Evolutionary conservation across 306 rosid species (phyloP).

Genomic region (Vigna hirtella): DNA sequence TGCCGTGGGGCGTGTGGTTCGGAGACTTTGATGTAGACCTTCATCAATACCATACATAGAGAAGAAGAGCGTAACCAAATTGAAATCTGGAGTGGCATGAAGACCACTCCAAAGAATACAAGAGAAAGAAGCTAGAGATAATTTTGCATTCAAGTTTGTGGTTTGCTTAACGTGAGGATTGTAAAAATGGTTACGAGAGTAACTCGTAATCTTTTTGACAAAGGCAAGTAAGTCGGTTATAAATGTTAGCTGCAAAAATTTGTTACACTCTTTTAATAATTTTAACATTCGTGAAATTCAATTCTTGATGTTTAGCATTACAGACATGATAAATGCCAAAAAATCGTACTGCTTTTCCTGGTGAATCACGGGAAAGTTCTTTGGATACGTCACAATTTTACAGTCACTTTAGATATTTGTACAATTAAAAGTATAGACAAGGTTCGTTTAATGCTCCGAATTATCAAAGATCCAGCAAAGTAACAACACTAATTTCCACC

Average conservation of each 20-base stretch:
- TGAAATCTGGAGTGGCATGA: slow-evolving; percentile 44
- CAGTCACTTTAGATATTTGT: slow-evolving; percentile 16
- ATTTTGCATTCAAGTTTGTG: slow-evolving; percentile 40
- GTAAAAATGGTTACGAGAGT: neutral
- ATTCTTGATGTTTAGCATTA: neutral
- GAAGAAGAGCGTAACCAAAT: slow-evolving; percentile 31
- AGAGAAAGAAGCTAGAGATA: slow-evolving; percentile 27
- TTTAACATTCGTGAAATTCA: neutral
- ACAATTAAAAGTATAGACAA: slow-evolving; percentile 15
- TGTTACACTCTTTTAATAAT: neutral
- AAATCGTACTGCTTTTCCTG: neutral
- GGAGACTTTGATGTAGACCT: neutral
- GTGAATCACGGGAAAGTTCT: slow-evolving; percentile 37
- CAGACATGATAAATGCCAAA: slow-evolving; percentile 17
- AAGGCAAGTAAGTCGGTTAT: slow-evolving; percentile 1
- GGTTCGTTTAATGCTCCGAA: slow-evolving; percentile 7
- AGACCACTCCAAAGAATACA: slow-evolving; percentile 41
- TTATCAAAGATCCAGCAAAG: slow-evolving; percentile 15
- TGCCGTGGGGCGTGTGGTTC: neutral
- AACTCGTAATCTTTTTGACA: slow-evolving; percentile 15
- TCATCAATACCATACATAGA: slow-evolving; percentile 32
- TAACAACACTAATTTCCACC: slow-evolving; percentile 30
- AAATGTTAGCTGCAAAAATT: neutral
- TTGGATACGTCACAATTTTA: slow-evolving; percentile 12
- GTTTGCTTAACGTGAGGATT: slow-evolving; percentile 36